Conservation (phyloP, 108 stramenopile species). For the Aurantiochytrium sp. region DNA sequence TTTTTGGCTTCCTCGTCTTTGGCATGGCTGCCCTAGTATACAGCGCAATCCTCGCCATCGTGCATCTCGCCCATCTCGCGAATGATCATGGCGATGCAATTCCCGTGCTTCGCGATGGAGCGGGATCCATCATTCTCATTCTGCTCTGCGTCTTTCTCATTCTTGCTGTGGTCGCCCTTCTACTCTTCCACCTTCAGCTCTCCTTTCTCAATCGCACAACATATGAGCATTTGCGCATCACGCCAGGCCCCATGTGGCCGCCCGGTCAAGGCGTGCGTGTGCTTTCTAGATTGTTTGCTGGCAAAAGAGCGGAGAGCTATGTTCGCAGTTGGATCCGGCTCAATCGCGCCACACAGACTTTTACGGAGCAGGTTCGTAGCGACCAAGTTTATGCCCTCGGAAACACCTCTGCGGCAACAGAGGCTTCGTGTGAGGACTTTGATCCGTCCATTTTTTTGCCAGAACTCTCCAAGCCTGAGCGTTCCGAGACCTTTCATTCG, state of each 20-base stretch:
- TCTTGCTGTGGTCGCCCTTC: not conserved
- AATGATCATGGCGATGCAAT: not conserved
- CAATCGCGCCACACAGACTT: not conserved
- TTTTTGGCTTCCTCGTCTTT: constrained; percentile 33
- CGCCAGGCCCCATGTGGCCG: not conserved
- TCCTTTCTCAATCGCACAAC: constrained; percentile 17
- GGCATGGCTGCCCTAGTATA: not conserved
- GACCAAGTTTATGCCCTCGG: not conserved
- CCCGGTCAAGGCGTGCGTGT: not conserved
- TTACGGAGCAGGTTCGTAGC: not conserved
- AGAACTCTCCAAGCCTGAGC: not conserved
- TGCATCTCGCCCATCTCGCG: not conserved
- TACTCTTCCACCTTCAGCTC: constrained; percentile 12
- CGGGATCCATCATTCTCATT: not conserved
- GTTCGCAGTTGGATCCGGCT: not conserved
- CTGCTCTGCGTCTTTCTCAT: not conserved
- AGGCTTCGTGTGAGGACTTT: not conserved
- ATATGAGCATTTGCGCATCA: constrained; percentile 39
- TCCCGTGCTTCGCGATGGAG: not conserved
- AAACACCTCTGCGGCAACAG: not conserved
- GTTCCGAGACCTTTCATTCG: not conserved
- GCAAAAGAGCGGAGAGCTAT: not conserved
- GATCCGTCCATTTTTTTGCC: not conserved
- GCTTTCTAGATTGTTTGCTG: not conserved
- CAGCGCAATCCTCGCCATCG: not conserved